Conservation (phyloP, 2,329 filamentous ascomycete species). For the Microcyclospora tardicrescens region DNA sequence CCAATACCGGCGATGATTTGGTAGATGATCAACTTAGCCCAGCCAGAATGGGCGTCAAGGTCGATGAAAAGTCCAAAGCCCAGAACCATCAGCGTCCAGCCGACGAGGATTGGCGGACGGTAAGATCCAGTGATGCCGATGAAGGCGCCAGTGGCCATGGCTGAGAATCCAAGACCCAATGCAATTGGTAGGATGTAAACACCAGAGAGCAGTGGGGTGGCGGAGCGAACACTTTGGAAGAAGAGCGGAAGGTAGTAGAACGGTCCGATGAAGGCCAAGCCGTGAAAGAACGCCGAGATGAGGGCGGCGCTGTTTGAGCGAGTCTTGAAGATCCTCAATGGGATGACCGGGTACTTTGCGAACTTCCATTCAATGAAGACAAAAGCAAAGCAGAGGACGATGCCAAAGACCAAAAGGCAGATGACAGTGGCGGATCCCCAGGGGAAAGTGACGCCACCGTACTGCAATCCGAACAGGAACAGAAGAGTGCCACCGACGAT, state of each 20-base stretch:
- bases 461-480: conserved; percentile 75
- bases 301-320: conserved; percentile 54
- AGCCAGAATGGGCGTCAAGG: conserved; percentile 2
- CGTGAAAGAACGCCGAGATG: conserved; percentile 56
- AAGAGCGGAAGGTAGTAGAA: conserved; percentile 72
- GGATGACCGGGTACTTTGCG: conserved; percentile 68
- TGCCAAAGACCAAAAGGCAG: conserved; percentile 64
- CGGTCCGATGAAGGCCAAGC: conserved; percentile 60
- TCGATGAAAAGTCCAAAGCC: conserved; percentile 13
- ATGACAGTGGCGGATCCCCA: conserved; percentile 66
- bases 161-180: conserved; percentile 18
- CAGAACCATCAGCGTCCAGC: background rate
- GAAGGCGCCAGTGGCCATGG: conserved; percentile 32
- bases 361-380: conserved; percentile 58
- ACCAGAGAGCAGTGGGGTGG: conserved; percentile 46
- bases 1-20: conserved; percentile 49
- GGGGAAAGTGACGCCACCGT: conserved; percentile 62
- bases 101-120: conserved; percentile 36
- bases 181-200: conserved; percentile 50
- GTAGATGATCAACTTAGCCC: conserved; percentile 27
- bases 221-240: conserved; percentile 54
- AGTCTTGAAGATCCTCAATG: conserved; percentile 54
- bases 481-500: conserved; percentile 71
- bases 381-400: conserved; percentile 42
- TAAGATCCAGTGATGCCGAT: conserved; percentile 34